phyloP scores from a whole-genome alignment of 2,329 filamentous ascomycete genomes.

The Microascus cirrosus region DNA sequence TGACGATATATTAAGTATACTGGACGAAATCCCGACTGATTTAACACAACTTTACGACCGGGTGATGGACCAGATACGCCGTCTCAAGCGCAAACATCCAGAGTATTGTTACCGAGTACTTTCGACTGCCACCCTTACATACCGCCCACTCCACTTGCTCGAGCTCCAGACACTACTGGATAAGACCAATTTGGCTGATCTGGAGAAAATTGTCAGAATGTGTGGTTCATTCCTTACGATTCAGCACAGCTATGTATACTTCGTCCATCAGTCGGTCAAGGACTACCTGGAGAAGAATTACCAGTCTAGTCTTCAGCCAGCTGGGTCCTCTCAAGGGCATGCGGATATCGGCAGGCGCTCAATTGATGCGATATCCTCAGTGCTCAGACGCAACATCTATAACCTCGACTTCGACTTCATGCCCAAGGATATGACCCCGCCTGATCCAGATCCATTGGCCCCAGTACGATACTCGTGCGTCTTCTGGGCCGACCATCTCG shows the following conservation, averaged over 20 bases:
- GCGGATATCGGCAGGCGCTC: slow-evolving; percentile 7
- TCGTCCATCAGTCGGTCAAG: slow-evolving; percentile 18
- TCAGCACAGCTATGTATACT: slow-evolving; percentile 11
- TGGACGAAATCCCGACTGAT: too few relatives aligned
- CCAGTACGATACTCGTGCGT: too few relatives aligned
- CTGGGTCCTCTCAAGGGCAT: slow-evolving; percentile 3
- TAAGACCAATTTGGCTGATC: too few relatives aligned
- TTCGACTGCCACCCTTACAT: too few relatives aligned
- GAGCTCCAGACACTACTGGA: too few relatives aligned
- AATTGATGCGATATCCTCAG: slow-evolving; percentile 8
- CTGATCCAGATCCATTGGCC: slow-evolving; percentile 14
- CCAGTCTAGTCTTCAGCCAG: slow-evolving; percentile 5
- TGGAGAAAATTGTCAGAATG: slow-evolving; percentile 10
- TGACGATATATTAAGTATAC: too few relatives aligned
- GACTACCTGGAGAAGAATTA: slow-evolving; percentile 13
- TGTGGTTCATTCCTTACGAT: slow-evolving; percentile 17
- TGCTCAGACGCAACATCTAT: slow-evolving; percentile 15
- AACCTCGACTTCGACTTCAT: slow-evolving; percentile 10
- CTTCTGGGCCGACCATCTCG: slow-evolving; percentile 18
- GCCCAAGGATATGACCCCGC: slow-evolving; percentile 9
- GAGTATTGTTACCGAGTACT: too few relatives aligned
- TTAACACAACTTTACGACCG: too few relatives aligned
- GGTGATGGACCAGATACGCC: too few relatives aligned
- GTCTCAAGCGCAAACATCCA: too few relatives aligned
- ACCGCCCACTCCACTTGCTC: too few relatives aligned